Percentiles rank a stretch among this genome's conserved stretches.
These are phyloP conservation scores for Fraxinus pennsylvanica DNA, from an alignment of 257 asterid species.

Conservation along the genomic window DNA sequence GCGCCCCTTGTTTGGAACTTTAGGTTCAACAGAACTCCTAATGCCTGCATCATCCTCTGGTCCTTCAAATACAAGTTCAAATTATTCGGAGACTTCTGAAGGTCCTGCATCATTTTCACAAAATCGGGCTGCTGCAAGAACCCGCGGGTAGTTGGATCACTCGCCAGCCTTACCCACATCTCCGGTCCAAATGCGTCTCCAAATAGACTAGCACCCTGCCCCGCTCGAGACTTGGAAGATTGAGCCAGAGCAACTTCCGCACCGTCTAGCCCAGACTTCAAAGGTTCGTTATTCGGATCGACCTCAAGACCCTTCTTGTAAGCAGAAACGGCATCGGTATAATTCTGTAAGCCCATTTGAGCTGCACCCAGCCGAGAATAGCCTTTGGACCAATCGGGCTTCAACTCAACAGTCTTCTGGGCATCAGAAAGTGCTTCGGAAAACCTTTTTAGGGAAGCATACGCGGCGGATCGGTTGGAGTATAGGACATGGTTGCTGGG, in stretches of 20 bases:
- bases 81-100: conserved; percentile 73
- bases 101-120: conserved; percentile 77
- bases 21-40: conserved; percentile 74
- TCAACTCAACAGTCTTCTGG: conserved; percentile 76
- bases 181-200: conserved; percentile 94
- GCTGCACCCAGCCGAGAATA: conserved; percentile 97
- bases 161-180: conserved; percentile 80
- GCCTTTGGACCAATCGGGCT: conserved; percentile 83
- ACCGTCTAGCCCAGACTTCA: conserved; percentile 80
- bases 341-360: conserved; percentile 58
- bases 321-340: conserved; percentile 62
- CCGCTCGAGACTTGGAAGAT: conserved; percentile 35
- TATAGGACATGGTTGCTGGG: conserved; percentile 84
- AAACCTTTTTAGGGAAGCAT: conserved; percentile 65
- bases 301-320: conserved; percentile 74
- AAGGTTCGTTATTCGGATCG: conserved; percentile 80
- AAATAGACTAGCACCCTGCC: conserved; percentile 50
- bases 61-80: conserved; percentile 72
- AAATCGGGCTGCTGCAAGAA: conserved; percentile 78
- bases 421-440: conserved; percentile 85
- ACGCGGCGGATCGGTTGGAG: conserved; percentile 93
- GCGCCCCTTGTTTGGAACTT: conserved; percentile 56
- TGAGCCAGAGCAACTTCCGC: conserved; percentile 60
- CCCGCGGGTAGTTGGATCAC: conserved; percentile 63
- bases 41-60: conserved; percentile 83